Evolutionary conservation across 805 yeast species (phyloP).

Genomic region (Suhomyces tanzawaensis): DNA sequence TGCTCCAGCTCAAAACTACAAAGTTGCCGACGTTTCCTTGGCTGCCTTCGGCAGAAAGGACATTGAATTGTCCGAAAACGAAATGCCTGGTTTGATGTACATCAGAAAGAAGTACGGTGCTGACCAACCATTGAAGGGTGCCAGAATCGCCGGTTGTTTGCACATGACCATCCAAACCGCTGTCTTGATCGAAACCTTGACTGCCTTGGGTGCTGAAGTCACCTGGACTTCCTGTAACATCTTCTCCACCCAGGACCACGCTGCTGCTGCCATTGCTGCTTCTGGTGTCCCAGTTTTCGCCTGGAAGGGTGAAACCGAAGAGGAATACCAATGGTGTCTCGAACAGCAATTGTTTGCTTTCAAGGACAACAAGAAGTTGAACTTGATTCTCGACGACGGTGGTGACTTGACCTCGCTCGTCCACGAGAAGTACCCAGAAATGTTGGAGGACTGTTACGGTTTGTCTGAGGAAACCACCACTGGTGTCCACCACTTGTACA

Average conservation of each 20-base stretch:
- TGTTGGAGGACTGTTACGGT: slow-evolving; percentile 93
- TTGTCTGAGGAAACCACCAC: slow-evolving; percentile 99
- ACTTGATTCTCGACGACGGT: slow-evolving; percentile 98
- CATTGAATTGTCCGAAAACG: slow-evolving; percentile 97
- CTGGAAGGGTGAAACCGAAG: slow-evolving; percentile 99
- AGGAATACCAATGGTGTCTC: slow-evolving; percentile 98
- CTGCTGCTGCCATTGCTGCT: slow-evolving; percentile 99
- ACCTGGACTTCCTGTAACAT: slow-evolving; percentile 99
- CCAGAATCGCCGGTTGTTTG: slow-evolving; percentile 97
- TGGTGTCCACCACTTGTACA: slow-evolving; percentile 99
- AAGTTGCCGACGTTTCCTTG: slow-evolving; percentile 95
- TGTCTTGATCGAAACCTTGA: slow-evolving; percentile 94
- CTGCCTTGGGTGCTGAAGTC: slow-evolving; percentile 98
- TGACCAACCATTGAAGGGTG: slow-evolving; percentile 95
- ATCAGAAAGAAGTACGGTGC: slow-evolving; percentile 90
- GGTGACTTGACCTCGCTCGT: slow-evolving; percentile 97
- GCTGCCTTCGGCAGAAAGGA: slow-evolving; percentile 99
- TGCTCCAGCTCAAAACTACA: slow-evolving; percentile 62
- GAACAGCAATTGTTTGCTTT: slow-evolving; percentile 98
- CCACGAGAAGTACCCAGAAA: slow-evolving; percentile 97
- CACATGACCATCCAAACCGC: slow-evolving; percentile 99
- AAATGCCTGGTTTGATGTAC: slow-evolving; percentile 99
- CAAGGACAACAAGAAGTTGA: slow-evolving; percentile 92
- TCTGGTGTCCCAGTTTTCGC: slow-evolving; percentile 99
- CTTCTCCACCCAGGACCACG: slow-evolving; percentile 99